phyloP scores from a whole-genome alignment of 1,284 basidiomycete species.

The Malassezia yamatoensis region DNA sequence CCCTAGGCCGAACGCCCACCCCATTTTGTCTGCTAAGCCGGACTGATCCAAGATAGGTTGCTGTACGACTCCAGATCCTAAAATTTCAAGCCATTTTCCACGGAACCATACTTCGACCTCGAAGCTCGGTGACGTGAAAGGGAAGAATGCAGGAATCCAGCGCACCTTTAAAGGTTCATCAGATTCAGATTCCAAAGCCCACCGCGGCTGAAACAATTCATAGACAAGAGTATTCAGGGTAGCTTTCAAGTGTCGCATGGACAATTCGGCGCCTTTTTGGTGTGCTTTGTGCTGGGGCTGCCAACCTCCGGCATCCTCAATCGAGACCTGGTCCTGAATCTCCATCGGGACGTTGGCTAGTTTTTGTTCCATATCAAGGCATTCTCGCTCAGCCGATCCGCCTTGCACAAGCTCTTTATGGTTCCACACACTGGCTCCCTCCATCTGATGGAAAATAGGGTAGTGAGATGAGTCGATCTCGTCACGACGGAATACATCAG shows the following conservation, averaged over 20 bases:
- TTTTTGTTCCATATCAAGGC: constrained; percentile 55
- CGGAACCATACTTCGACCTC: constrained; percentile 96
- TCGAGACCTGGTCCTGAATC: constrained; percentile 72
- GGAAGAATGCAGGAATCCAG: constrained; percentile 97
- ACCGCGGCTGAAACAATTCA: constrained; percentile 59
- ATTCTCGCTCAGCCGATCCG: constrained; percentile 51
- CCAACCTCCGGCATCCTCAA: constrained; percentile 64
- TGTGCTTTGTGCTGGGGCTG: constrained; percentile 66
- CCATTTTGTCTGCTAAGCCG: constrained; percentile 58
- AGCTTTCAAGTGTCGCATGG: constrained; percentile 77
- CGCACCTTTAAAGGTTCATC: constrained; percentile 66
- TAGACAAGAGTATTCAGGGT: constrained; percentile 80
- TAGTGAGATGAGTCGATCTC: constrained; percentile 96
- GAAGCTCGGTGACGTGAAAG: constrained; percentile 92
- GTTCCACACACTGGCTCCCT: constrained; percentile 73
- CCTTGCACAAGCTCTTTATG: constrained; percentile 50
- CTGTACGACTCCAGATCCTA: constrained; percentile 84
- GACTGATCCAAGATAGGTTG: constrained; percentile 79
- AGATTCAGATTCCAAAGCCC: constrained; percentile 48
- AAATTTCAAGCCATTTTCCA: constrained; percentile 92
- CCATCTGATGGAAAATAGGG: constrained; percentile 97
- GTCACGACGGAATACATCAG: constrained; percentile 97
- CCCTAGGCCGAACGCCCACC: constrained; percentile 97
- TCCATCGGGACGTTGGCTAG: constrained; percentile 55
- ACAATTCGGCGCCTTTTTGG: constrained; percentile 50